Conservation (phyloP, 305 asterid species). For the Fraxinus floribunda region DNA sequence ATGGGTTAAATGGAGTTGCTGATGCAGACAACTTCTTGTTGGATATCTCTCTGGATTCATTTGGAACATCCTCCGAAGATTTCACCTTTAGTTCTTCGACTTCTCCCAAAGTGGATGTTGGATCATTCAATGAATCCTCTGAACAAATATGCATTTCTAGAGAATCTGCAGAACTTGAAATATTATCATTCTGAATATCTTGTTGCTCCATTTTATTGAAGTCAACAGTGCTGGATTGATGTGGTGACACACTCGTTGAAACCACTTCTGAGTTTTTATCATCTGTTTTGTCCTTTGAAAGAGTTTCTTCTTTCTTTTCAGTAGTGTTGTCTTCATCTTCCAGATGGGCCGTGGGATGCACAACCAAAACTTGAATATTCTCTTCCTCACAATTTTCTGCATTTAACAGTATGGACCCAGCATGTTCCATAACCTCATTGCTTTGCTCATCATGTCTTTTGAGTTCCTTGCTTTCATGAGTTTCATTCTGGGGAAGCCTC, state of each 20-base stretch:
- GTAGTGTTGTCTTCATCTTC: slow-evolving; percentile 42
- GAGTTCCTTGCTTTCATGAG: slow-evolving; percentile 31
- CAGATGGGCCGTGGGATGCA: slow-evolving; percentile 34
- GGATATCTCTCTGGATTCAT: slow-evolving; percentile 57
- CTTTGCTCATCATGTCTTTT: slow-evolving; percentile 45
- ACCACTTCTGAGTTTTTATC: slow-evolving; percentile 35
- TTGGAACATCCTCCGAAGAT: slow-evolving; percentile 37
- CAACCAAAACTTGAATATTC: slow-evolving; percentile 31
- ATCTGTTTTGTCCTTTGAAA: slow-evolving; percentile 26
- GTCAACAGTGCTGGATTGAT: slow-evolving; percentile 32
- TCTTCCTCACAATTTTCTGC: slow-evolving; percentile 44
- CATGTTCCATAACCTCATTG: slow-evolving; percentile 32
- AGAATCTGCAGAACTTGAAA: slow-evolving; percentile 37
- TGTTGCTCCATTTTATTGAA: slow-evolving; percentile 41
- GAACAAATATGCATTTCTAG: slow-evolving; percentile 31
- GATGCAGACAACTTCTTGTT: slow-evolving; percentile 88
- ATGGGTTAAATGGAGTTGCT: slow-evolving; percentile 95
- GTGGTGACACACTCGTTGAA: slow-evolving; percentile 33
- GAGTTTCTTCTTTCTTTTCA: slow-evolving; percentile 41
- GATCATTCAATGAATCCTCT: slow-evolving; percentile 40
- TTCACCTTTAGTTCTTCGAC: slow-evolving; percentile 46
- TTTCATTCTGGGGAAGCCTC: slow-evolving; percentile 49
- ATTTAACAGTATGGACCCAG: slow-evolving; percentile 26
- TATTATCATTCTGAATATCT: slow-evolving; percentile 24
- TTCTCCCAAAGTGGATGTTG: slow-evolving; percentile 41